Percentiles rank a stretch among this genome's conserved stretches.
phyloP scores from a whole-genome alignment of 169 alveolate species.

The Plasmodium gallinaceum region DNA sequence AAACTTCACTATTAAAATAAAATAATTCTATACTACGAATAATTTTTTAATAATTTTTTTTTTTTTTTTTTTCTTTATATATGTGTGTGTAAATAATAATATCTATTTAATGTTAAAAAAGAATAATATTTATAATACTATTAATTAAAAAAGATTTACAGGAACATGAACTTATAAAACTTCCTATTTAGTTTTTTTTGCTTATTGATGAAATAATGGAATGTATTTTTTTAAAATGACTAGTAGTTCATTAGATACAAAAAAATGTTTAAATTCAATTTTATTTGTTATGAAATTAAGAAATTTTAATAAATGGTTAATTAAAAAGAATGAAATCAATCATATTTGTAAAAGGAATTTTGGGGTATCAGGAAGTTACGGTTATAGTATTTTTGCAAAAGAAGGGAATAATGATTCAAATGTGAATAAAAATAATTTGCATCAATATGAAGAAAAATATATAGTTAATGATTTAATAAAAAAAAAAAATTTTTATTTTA shows the following conservation, averaged over 20 bases:
- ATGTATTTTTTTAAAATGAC: slow-evolving; percentile 40
- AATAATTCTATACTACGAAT: not conserved
- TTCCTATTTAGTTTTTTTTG: not conserved
- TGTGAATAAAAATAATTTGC: slow-evolving; percentile 73
- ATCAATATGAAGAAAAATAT: slow-evolving; percentile 65
- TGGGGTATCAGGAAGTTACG: slow-evolving; percentile 77
- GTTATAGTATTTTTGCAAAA: slow-evolving; percentile 72
- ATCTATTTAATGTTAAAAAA: no score
- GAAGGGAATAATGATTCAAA: slow-evolving; percentile 69
- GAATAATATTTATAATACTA: no score
- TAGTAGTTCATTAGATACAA: slow-evolving; percentile 4
- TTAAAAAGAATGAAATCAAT: not conserved
- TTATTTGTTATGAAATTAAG: not conserved
- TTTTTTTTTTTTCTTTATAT: not conserved
- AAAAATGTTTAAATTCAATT: slow-evolving; percentile 22
- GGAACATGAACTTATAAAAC: not conserved
- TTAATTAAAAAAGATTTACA: no score
- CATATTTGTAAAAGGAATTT: slow-evolving; percentile 32
- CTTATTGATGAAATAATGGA: slow-evolving; percentile 10
- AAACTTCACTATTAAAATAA: no score
- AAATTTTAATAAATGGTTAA: slow-evolving; percentile 13
- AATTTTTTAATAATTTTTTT: not conserved
- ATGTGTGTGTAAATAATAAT: no score
- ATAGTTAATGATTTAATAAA: slow-evolving; percentile 66
- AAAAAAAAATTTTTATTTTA: slow-evolving; percentile 80